Percentiles rank a stretch among this genome's conserved stretches.
These are phyloP conservation scores for Wickerhamiella nectarea DNA, from an alignment of 805 yeast species.

Conservation along the genomic window DNA sequence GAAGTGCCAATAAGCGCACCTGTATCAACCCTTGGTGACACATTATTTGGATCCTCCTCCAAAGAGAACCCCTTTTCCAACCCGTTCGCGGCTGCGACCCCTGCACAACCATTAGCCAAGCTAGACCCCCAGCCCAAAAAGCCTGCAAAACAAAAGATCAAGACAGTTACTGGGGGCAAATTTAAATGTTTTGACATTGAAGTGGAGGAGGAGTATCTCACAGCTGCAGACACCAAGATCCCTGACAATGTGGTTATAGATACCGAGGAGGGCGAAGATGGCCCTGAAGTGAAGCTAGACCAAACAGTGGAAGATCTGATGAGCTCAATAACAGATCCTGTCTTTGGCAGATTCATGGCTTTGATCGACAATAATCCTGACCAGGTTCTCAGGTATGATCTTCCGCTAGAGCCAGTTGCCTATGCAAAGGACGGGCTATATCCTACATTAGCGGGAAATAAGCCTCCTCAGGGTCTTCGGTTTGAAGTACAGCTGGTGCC, in stretches of 20 bases:
- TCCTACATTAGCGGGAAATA: conserved; percentile 28
- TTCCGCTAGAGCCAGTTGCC: conserved; percentile 64
- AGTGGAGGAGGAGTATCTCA: conserved; percentile 57
- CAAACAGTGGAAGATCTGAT: conserved; percentile 13
- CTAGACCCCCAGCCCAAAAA: conserved; percentile 1
- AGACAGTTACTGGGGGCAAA: conserved; percentile 25
- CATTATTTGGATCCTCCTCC: conserved; percentile 10
- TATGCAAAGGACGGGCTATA: conserved; percentile 52
- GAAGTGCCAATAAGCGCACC: not conserved
- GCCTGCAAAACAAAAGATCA: conserved; percentile 13
- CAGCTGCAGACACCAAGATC: conserved; percentile 29
- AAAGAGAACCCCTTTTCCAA: conserved; percentile 17
- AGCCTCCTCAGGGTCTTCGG: conserved; percentile 50
- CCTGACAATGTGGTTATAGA: conserved; percentile 39
- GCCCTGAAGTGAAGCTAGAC: conserved; percentile 7
- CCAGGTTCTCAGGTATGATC: conserved; percentile 76
- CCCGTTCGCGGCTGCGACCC: not conserved
- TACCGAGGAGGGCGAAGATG: conserved; percentile 16
- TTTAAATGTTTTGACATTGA: conserved; percentile 57
- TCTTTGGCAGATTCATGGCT: conserved; percentile 66
- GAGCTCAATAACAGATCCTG: conserved; percentile 42
- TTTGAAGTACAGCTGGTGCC: conserved; percentile 94
- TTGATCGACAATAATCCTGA: conserved; percentile 67
- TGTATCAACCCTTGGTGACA: conserved; percentile 13
- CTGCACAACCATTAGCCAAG: not conserved